Evolutionary conservation across 305 asterid species (phyloP).

Genomic region (Petunia hybrid): DNA sequence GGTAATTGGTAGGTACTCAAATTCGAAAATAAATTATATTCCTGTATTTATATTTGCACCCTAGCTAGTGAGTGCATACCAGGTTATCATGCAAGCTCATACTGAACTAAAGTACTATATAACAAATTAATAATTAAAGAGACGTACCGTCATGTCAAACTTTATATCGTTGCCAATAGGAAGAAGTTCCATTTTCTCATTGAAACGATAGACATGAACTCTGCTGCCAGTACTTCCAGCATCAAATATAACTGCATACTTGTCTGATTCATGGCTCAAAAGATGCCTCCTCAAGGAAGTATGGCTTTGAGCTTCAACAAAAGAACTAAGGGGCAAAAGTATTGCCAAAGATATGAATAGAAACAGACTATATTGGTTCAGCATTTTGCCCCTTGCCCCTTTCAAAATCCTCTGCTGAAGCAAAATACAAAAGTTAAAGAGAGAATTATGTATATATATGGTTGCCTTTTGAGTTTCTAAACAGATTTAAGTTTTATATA

Average conservation of each 20-base stretch:
- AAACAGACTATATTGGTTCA: constrained; percentile 10
- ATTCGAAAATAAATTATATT: too few relatives aligned
- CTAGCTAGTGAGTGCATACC: too few relatives aligned
- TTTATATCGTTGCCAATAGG: constrained; percentile 44
- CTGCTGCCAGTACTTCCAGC: constrained; percentile 61
- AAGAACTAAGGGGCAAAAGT: constrained; percentile 12
- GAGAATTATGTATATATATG: background rate
- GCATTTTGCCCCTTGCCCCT: constrained; percentile 33
- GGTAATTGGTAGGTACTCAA: too few relatives aligned
- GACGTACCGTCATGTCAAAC: constrained; percentile 36
- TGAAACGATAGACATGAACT: constrained; percentile 54
- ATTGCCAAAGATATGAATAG: constrained; percentile 1
- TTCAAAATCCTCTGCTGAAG: background rate
- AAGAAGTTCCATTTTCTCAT: constrained; percentile 43
- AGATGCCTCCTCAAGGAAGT: constrained; percentile 29
- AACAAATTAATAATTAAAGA: too few relatives aligned
- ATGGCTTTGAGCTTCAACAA: background rate
- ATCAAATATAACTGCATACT: constrained; percentile 55
- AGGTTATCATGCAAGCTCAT: too few relatives aligned
- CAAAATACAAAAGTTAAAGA: background rate
- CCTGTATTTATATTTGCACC: too few relatives aligned
- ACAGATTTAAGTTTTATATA: background rate
- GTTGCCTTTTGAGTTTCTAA: too few relatives aligned
- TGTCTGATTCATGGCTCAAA: constrained; percentile 32
- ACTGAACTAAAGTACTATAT: too few relatives aligned